phyloP scores from a whole-genome alignment of 495 filamentous ascomycete species.

The Xylaria sp. region DNA sequence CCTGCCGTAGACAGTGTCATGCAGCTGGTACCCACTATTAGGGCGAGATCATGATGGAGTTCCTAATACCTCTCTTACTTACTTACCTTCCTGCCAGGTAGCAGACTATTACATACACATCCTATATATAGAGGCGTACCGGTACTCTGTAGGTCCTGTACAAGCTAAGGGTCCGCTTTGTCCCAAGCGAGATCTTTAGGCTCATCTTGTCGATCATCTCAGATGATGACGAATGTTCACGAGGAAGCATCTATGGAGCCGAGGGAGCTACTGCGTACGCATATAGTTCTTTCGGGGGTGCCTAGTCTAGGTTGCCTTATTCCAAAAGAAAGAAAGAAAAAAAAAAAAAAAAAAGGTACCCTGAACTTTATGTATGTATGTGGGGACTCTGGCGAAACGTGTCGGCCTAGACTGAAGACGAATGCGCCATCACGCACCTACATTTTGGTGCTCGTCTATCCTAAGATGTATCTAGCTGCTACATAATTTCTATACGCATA shows the following conservation, averaged over 20 bases:
- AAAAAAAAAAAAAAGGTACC: too few species aligned
- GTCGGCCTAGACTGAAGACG: neutral
- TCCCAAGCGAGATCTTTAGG: neutral
- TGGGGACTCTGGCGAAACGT: neutral
- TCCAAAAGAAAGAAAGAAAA: too few species aligned
- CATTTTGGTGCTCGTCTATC: neutral
- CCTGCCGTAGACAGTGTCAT: neutral
- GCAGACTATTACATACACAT: neutral
- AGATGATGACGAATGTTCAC: neutral
- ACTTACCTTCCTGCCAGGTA: too few species aligned
- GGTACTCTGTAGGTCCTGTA: too few species aligned
- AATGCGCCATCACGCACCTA: neutral
- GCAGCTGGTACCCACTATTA: constrained; percentile 16
- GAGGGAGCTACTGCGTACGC: too few species aligned
- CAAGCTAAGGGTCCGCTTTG: neutral
- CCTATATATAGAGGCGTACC: too few species aligned
- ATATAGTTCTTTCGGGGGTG: neutral
- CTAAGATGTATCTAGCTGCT: neutral
- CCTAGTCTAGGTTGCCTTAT: neutral
- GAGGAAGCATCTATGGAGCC: neutral
- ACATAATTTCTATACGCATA: neutral
- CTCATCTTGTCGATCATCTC: neutral
- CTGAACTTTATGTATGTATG: neutral
- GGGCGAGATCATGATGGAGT: constrained; percentile 10
- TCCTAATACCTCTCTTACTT: too few species aligned